Conservation (phyloP, 2,329 filamentous ascomycete genomes). For the Clarireedia homoeocarpa region DNA sequence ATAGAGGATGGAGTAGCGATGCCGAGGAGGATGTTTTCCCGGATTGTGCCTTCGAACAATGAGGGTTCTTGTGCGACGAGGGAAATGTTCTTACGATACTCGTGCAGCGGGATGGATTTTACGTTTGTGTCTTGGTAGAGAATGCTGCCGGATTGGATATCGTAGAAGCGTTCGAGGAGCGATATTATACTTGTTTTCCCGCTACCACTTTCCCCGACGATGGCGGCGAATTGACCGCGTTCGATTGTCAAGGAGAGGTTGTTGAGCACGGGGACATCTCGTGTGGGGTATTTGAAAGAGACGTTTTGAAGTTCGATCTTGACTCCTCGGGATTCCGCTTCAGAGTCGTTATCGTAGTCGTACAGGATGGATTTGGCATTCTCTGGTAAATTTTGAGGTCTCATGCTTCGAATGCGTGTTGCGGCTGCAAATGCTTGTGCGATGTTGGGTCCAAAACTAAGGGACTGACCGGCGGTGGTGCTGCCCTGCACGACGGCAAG, state of each 20-base stretch:
- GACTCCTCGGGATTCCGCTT: slow-evolving; percentile 32
- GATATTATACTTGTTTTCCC: slow-evolving; percentile 49
- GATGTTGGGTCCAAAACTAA: slow-evolving; percentile 45
- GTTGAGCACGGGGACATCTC: slow-evolving; percentile 48
- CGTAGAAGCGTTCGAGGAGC: slow-evolving; percentile 63
- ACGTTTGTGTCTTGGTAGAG: slow-evolving; percentile 56
- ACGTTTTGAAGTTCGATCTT: slow-evolving; percentile 49
- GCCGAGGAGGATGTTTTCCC: slow-evolving; percentile 64
- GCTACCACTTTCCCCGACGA: too few relatives aligned
- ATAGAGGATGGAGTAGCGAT: slow-evolving; percentile 33
- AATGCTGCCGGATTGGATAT: slow-evolving; percentile 55
- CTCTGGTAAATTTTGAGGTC: slow-evolving; percentile 10
- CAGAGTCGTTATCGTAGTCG: slow-evolving; percentile 18
- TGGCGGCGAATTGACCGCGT: slow-evolving; percentile 61
- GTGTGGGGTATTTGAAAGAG: slow-evolving; percentile 53
- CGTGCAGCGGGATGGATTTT: slow-evolving; percentile 45
- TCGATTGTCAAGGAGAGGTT: slow-evolving; percentile 51
- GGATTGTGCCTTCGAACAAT: slow-evolving; percentile 53
- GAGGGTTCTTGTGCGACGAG: slow-evolving; percentile 70
- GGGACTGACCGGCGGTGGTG: slow-evolving; percentile 45
- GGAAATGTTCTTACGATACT: slow-evolving; percentile 59
- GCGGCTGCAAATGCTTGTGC: slow-evolving; percentile 51
- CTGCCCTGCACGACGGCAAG: slow-evolving; percentile 44
- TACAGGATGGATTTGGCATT: slow-evolving; percentile 9
- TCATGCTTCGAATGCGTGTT: slow-evolving; percentile 46